Percentiles rank a stretch among this genome's conserved stretches.
These are phyloP conservation scores for Xylariaceae sp. DNA, from an alignment of 2,329 filamentous ascomycete species.

Conservation along the genomic window DNA sequence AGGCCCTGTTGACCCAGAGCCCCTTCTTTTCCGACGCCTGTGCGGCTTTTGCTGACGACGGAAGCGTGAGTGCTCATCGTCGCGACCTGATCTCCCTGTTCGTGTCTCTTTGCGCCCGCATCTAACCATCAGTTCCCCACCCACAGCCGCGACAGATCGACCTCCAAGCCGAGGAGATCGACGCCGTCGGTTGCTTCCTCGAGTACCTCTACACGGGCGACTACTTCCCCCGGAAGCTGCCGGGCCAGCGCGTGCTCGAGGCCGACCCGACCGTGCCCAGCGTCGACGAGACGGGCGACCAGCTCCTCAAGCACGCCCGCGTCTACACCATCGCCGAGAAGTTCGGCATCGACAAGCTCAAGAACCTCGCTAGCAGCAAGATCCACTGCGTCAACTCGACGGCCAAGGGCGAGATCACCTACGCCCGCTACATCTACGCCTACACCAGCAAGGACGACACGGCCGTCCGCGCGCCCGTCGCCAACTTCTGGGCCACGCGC, in stretches of 20 bases:
- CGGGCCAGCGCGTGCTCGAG: slow-evolving; percentile 65
- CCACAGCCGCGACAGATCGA: slow-evolving; percentile 61
- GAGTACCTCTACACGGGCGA: slow-evolving; percentile 82
- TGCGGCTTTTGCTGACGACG: slow-evolving; percentile 56
- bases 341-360: slow-evolving; percentile 64
- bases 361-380: slow-evolving; percentile 76
- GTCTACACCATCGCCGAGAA: slow-evolving; percentile 86
- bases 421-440: slow-evolving; percentile 85
- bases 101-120: background rate
- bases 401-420: slow-evolving; percentile 84
- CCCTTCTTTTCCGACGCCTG: slow-evolving; percentile 68
- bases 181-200: slow-evolving; percentile 73
- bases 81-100: background rate
- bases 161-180: slow-evolving; percentile 63
- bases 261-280: slow-evolving; percentile 59
- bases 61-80: slow-evolving; percentile 49
- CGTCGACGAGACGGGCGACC: slow-evolving; percentile 73
- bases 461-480: slow-evolving; percentile 75
- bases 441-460: slow-evolving; percentile 66
- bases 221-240: slow-evolving; percentile 72
- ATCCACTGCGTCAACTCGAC: slow-evolving; percentile 89
- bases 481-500: slow-evolving; percentile 84
- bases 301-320: slow-evolving; percentile 83
- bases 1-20: slow-evolving; percentile 69
- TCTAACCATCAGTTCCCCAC: slow-evolving; percentile 5